These are phyloP conservation scores for Phoma sp. DNA, from an alignment of 2,329 filamentous ascomycete genomes.

Conservation along the genomic window DNA sequence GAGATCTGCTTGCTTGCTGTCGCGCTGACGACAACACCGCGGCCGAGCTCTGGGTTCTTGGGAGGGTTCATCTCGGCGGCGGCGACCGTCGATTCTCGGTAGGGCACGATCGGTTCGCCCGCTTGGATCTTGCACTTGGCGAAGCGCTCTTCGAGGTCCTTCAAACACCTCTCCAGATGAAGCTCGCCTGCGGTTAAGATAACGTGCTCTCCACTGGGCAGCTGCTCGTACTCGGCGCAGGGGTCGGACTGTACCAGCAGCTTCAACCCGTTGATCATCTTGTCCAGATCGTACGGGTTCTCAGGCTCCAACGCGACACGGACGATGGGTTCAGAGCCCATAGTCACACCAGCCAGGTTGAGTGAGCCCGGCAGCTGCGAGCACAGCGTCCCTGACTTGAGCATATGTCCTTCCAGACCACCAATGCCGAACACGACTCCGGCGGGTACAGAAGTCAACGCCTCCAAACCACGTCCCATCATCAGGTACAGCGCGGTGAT, in stretches of 20 bases:
- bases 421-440: conserved; percentile 96
- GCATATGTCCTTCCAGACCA: conserved; percentile 88
- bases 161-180: conserved; percentile 91
- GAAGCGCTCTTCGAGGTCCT: conserved; percentile 90
- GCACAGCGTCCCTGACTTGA: conserved; percentile 94
- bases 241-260: conserved; percentile 94
- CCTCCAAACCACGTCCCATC: conserved; percentile 90
- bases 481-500: conserved; percentile 91
- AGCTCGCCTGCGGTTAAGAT: conserved; percentile 92
- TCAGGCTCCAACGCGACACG: conserved; percentile 93
- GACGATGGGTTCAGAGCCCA: conserved; percentile 88
- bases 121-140: conserved; percentile 94
- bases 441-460: conserved; percentile 83
- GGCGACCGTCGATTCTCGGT: conserved; percentile 87
- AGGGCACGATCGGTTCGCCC: conserved; percentile 93
- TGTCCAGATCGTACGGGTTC: conserved; percentile 88
- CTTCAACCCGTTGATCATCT: conserved; percentile 89
- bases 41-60: conserved; percentile 82
- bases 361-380: conserved; percentile 84
- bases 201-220: conserved; percentile 93
- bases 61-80: conserved; percentile 92
- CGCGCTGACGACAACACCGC: conserved; percentile 77
- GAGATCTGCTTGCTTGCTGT: conserved; percentile 88
- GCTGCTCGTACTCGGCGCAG: conserved; percentile 93
- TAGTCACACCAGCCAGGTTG: conserved; percentile 86